These are phyloP conservation scores for Mrakia frigida DNA, from an alignment of 768 basidiomycete genomes.

Conservation along the genomic window DNA sequence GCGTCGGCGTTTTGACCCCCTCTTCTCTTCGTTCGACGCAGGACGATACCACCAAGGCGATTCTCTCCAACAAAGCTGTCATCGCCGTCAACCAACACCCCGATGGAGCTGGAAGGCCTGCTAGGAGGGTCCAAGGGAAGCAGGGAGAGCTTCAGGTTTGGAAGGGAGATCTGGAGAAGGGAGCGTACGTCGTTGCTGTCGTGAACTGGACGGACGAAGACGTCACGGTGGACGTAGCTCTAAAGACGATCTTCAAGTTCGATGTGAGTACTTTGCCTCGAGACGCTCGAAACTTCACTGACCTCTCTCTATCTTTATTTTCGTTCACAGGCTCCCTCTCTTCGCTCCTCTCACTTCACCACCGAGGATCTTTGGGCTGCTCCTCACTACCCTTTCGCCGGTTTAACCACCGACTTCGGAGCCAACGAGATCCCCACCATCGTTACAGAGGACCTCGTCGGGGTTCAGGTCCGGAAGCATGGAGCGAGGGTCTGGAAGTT, in stretches of 20 bases:
- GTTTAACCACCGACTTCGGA: constrained; percentile 6
- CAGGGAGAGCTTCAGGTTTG: constrained; percentile 24
- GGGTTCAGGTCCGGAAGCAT: constrained; percentile 16
- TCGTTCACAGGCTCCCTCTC: not conserved
- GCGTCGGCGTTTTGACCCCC: not conserved
- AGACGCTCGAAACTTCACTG: not conserved
- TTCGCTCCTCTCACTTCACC: not conserved
- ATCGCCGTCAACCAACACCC: constrained; percentile 19
- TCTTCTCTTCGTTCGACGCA: not conserved
- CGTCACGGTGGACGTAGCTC: constrained; percentile 11
- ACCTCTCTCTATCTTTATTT: not conserved
- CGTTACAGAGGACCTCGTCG: not conserved
- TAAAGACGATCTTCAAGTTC: constrained; percentile 27
- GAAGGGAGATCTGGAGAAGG: constrained; percentile 5
- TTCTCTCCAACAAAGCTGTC: constrained; percentile 26
- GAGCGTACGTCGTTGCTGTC: constrained; percentile 21
- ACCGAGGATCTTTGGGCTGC: constrained; percentile 25
- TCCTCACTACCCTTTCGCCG: constrained; percentile 7
- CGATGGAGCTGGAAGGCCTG: not conserved
- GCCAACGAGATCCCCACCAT: not conserved
- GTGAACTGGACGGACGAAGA: constrained; percentile 28
- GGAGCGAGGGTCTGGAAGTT: constrained; percentile 28
- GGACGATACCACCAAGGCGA: constrained; percentile 16
- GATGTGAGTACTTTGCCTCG: not conserved
- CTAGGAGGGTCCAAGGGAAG: not conserved